These are phyloP conservation scores for Seminavis robusta DNA, from an alignment of 108 stramenopile genomes.

Conservation along the genomic window DNA sequence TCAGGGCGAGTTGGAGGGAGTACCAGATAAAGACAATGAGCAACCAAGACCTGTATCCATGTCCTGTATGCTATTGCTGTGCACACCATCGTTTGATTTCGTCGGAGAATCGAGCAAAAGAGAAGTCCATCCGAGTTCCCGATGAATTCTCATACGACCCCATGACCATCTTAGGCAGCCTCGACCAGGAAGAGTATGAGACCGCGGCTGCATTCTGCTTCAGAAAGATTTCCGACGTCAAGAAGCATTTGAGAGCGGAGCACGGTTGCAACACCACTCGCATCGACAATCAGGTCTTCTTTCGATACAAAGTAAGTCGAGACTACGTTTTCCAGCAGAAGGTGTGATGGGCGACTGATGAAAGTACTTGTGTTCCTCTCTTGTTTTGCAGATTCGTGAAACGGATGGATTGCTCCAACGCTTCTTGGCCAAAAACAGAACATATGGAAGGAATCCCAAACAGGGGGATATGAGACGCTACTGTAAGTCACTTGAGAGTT, in stretches of 20 bases:
- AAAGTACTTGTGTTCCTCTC: not conserved
- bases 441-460: conserved; percentile 14
- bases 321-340: conserved; percentile 65
- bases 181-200: conserved; percentile 58
- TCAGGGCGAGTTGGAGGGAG: conserved; percentile 32
- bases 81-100: conserved; percentile 26
- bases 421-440: conserved; percentile 42
- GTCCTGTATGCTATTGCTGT: conserved; percentile 73
- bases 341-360: conserved; percentile 10
- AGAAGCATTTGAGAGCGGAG: conserved; percentile 58
- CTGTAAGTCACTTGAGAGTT: too few relatives aligned
- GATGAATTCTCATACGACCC: conserved; percentile 59
- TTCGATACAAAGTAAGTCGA: conserved; percentile 46
- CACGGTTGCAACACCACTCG: too few relatives aligned
- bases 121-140: conserved; percentile 4
- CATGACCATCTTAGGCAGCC: conserved; percentile 53
- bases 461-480: conserved; percentile 73
- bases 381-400: conserved; percentile 34
- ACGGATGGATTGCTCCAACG: conserved; percentile 71
- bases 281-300: too few relatives aligned
- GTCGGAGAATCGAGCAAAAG: not conserved
- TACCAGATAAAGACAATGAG: conserved; percentile 70
- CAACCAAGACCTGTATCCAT: conserved; percentile 62
- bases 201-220: conserved; percentile 69
- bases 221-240: conserved; percentile 42